These are phyloP conservation scores for Penicillium atrosanguineum DNA, from an alignment of 495 filamentous ascomycete genomes.

Conservation along the genomic window DNA sequence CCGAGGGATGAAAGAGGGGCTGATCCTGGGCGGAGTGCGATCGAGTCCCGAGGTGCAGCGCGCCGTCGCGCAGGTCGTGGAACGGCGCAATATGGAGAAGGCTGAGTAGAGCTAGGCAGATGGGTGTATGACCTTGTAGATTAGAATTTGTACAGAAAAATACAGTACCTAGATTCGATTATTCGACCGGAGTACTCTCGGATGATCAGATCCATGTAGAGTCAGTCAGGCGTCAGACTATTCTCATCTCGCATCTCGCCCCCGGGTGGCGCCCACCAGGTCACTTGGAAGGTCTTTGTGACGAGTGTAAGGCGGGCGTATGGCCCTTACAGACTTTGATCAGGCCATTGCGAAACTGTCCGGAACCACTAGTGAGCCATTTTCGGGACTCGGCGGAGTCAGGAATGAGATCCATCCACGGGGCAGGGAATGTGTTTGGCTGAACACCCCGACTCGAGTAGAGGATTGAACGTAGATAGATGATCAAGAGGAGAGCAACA, in stretches of 20 bases:
- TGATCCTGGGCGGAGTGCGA: conserved; percentile 71
- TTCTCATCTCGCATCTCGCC: neutral
- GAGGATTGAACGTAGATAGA: neutral
- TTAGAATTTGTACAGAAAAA: conserved; percentile 3
- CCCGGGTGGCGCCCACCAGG: neutral
- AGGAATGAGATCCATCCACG: conserved; percentile 26
- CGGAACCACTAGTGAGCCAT: conserved; percentile 9
- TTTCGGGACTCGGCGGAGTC: conserved; percentile 27
- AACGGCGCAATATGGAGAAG: conserved; percentile 45
- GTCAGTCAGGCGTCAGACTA: neutral
- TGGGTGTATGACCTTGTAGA: conserved; percentile 8
- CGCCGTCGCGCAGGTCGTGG: conserved; percentile 61
- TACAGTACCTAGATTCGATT: neutral
- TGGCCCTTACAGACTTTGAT: neutral
- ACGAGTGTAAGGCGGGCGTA: neutral
- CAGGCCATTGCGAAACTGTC: conserved; percentile 2
- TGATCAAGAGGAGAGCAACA: neutral
- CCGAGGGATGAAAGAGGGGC: conserved; percentile 69
- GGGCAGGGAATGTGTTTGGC: neutral
- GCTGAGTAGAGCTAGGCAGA: conserved; percentile 18
- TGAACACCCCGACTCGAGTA: neutral
- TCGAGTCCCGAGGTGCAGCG: conserved; percentile 72
- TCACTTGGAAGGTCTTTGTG: neutral
- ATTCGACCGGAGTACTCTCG: neutral
- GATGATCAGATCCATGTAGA: neutral